A percentile compares a stretch with the other conserved stretches of the same genome.
phyloP scores from a whole-genome alignment of 2,329 filamentous ascomycete species.

The Parastagonospora avenae region DNA sequence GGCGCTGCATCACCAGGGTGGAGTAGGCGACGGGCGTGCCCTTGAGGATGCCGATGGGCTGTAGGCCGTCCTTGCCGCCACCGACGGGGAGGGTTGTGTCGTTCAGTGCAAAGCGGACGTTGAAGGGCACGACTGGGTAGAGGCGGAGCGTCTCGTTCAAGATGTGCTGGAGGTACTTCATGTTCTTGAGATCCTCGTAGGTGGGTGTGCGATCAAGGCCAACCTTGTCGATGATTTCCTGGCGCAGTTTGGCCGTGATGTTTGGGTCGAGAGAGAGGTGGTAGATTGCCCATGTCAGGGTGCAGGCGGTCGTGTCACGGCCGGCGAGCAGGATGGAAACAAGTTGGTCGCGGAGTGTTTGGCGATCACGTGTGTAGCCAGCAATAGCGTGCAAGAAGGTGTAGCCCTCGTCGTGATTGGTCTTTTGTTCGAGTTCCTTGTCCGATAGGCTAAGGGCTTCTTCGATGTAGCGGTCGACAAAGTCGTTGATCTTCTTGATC shows the following conservation, averaged over 20 bases:
- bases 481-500: slow-evolving; percentile 73
- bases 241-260: slow-evolving; percentile 69
- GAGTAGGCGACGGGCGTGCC: slow-evolving; percentile 55
- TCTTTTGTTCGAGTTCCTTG: slow-evolving; percentile 74
- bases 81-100: slow-evolving; percentile 57
- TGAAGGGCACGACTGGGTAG: slow-evolving; percentile 58
- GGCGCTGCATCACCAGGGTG: slow-evolving; percentile 56
- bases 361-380: slow-evolving; percentile 70
- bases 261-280: slow-evolving; percentile 76
- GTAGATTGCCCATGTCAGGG: slow-evolving; percentile 81
- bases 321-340: slow-evolving; percentile 76
- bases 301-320: slow-evolving; percentile 83
- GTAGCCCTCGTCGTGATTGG: slow-evolving; percentile 73
- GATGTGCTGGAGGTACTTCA: slow-evolving; percentile 69
- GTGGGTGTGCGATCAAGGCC: slow-evolving; percentile 66
- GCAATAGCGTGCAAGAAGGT: slow-evolving; percentile 89
- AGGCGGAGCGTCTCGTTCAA: slow-evolving; percentile 50
- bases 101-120: slow-evolving; percentile 53
- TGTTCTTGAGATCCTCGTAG: slow-evolving; percentile 81
- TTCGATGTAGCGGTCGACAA: slow-evolving; percentile 80
- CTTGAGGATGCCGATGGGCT: slow-evolving; percentile 52
- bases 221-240: slow-evolving; percentile 71
- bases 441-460: slow-evolving; percentile 70
- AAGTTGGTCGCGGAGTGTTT: slow-evolving; percentile 81
- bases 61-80: slow-evolving; percentile 52